These are phyloP conservation scores for Lepiota brunneoincarnata DNA, from an alignment of 768 basidiomycete species.

Conservation along the genomic window DNA sequence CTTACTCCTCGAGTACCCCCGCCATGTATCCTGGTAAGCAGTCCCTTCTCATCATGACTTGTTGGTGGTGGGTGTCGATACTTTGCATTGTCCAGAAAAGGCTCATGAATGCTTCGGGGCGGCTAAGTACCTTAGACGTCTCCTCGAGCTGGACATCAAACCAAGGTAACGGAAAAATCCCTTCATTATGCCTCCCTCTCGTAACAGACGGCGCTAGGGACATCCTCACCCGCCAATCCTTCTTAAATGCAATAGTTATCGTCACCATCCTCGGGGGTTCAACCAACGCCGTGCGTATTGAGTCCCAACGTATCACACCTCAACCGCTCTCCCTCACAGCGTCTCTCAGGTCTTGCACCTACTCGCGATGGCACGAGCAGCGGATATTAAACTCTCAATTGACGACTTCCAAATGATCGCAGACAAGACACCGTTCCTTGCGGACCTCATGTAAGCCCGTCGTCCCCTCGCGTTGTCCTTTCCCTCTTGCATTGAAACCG, in stretches of 20 bases:
- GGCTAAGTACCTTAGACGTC: conserved; percentile 69
- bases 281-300: conserved; percentile 70
- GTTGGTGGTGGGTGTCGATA: neutral
- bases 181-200: neutral
- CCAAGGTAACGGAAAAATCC: conserved; percentile 46
- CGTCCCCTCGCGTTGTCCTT: neutral
- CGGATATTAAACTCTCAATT: conserved; percentile 66
- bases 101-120: conserved; percentile 79
- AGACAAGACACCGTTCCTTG: conserved; percentile 79
- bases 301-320: neutral
- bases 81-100: conserved; percentile 52
- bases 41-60: neutral
- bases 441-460: conserved; percentile 57
- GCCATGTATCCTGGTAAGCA: conserved; percentile 64
- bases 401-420: conserved; percentile 86
- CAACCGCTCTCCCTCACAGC: neutral
- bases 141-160: conserved; percentile 78
- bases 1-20: conserved; percentile 78
- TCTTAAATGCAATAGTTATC: conserved; percentile 82
- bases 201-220: conserved; percentile 25
- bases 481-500: neutral
- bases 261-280: conserved; percentile 82
- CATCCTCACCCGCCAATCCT: conserved; percentile 47
- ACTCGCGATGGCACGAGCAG: conserved; percentile 81
- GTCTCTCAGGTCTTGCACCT: conserved; percentile 68